These are phyloP conservation scores for Mycocentrospora acerina DNA, from an alignment of 2,329 filamentous ascomycete species.

Conservation along the genomic window DNA sequence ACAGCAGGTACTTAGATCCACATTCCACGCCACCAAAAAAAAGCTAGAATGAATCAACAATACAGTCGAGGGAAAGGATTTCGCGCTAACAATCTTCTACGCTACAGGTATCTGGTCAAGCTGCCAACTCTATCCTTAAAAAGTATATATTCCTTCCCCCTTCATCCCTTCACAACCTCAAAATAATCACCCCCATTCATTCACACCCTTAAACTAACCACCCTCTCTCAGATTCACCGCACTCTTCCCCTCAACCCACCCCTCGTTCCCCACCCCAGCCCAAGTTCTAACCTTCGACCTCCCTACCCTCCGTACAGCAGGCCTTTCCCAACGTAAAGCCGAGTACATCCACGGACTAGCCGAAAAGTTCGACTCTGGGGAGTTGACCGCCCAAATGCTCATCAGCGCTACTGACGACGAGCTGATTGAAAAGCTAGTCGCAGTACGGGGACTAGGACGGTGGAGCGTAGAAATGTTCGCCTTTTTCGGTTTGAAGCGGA, in stretches of 20 bases:
- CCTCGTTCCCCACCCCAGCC: conserved; percentile 71
- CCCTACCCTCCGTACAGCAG: conserved; percentile 76
- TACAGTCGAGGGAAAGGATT: too few species aligned
- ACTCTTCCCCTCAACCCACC: conserved; percentile 54
- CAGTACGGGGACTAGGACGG: conserved; percentile 80
- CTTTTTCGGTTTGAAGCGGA: conserved; percentile 88
- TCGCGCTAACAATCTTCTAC: background rate
- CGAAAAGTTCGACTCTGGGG: conserved; percentile 73
- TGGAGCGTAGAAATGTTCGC: conserved; percentile 96
- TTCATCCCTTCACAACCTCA: conserved; percentile 57
- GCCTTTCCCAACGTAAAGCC: conserved; percentile 90
- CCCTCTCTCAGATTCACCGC: conserved; percentile 66
- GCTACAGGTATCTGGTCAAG: conserved; percentile 78
- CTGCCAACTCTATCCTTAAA: conserved; percentile 82
- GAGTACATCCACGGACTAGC: conserved; percentile 90
- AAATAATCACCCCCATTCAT: conserved; percentile 64
- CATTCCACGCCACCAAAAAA: too few species aligned
- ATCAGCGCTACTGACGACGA: conserved; percentile 81
- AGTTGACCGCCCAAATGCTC: conserved; percentile 74
- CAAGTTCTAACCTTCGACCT: conserved; percentile 64
- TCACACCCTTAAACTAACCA: conserved; percentile 70
- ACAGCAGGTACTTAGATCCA: conserved; percentile 66
- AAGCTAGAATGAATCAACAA: too few species aligned
- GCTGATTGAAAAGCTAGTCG: conserved; percentile 76
- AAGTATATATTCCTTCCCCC: conserved; percentile 57